Conservation (phyloP, 176 grass and related monocot genomes). For the Ensete ventricosum region DNA sequence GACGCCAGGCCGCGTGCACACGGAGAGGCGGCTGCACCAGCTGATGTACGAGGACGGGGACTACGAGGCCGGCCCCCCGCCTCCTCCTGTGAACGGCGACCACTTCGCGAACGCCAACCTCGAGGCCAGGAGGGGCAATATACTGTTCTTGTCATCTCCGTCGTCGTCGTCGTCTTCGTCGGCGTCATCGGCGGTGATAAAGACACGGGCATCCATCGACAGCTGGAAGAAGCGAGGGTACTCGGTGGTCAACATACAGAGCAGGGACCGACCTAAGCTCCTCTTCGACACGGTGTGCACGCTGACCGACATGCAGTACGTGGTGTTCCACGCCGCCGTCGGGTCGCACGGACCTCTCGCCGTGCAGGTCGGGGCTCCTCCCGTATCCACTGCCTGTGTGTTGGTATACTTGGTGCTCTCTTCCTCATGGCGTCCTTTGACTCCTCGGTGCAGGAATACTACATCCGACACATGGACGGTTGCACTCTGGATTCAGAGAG, state of each 20-base stretch:
- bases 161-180: conserved; percentile 23
- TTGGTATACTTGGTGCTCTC: neutral
- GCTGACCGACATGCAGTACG: conserved; percentile 77
- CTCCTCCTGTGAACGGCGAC: conserved; percentile 35
- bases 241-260: conserved; percentile 60
- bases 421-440: neutral
- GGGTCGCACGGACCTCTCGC: conserved; percentile 48
- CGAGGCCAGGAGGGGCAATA: neutral
- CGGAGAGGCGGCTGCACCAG: conserved; percentile 62
- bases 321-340: conserved; percentile 59
- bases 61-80: conserved; percentile 38
- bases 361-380: conserved; percentile 30
- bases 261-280: conserved; percentile 49
- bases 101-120: conserved; percentile 29
- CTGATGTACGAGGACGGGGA: conserved; percentile 59
- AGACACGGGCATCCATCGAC: conserved; percentile 47
- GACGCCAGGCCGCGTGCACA: conserved; percentile 43
- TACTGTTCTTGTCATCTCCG: conserved; percentile 3
- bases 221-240: conserved; percentile 60
- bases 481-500: conserved; percentile 37
- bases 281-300: conserved; percentile 76
- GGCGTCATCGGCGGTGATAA: conserved; percentile 8
- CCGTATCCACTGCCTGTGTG: neutral
- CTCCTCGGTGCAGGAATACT: conserved; percentile 41
- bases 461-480: conserved; percentile 66